phyloP scores from a whole-genome alignment of 345 rosid genomes.

The Zanthoxylum bungeanum region DNA sequence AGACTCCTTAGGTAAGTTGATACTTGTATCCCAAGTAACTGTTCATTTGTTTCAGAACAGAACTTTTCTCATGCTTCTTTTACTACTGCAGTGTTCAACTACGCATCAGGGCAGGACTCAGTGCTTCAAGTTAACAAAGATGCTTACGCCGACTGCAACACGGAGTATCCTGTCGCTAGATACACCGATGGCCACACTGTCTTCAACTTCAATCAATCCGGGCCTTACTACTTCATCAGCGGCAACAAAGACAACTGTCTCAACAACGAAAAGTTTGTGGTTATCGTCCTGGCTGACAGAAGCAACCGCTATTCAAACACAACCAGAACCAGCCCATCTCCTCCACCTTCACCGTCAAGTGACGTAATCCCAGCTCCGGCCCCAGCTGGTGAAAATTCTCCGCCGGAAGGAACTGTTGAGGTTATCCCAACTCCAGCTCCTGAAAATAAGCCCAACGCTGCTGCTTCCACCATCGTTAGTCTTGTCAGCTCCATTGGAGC shows the following conservation, averaged over 20 bases:
- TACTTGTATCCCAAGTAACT: background rate
- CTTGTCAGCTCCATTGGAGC: conserved; percentile 37
- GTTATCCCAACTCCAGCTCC: conserved; percentile 59
- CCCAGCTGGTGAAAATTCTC: conserved; percentile 37
- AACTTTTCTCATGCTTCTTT: too few relatives aligned
- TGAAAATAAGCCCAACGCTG: conserved; percentile 28
- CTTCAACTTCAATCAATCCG: conserved; percentile 49
- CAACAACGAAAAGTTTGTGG: conserved; percentile 57
- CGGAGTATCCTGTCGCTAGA: conserved; percentile 32
- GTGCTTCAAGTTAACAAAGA: too few relatives aligned
- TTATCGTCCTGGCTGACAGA: conserved; percentile 68
- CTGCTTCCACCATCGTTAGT: conserved; percentile 31
- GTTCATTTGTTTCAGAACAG: too few relatives aligned
- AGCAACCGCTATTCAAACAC: conserved; percentile 25
- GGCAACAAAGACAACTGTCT: conserved; percentile 68
- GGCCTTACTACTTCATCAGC: too few relatives aligned
- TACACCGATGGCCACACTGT: conserved; percentile 53
- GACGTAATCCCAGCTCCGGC: conserved; percentile 39
- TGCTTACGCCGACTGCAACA: too few relatives aligned
- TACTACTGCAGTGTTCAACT: too few relatives aligned
- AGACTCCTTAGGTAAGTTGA: conserved; percentile 66
- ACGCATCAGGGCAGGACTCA: too few relatives aligned
- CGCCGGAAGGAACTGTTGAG: conserved; percentile 43
- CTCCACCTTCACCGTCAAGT: conserved; percentile 30
- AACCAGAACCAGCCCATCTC: conserved; percentile 14